These are phyloP conservation scores for Russula ochroleuca DNA, from an alignment of 768 basidiomycete species.

Conservation along the genomic window DNA sequence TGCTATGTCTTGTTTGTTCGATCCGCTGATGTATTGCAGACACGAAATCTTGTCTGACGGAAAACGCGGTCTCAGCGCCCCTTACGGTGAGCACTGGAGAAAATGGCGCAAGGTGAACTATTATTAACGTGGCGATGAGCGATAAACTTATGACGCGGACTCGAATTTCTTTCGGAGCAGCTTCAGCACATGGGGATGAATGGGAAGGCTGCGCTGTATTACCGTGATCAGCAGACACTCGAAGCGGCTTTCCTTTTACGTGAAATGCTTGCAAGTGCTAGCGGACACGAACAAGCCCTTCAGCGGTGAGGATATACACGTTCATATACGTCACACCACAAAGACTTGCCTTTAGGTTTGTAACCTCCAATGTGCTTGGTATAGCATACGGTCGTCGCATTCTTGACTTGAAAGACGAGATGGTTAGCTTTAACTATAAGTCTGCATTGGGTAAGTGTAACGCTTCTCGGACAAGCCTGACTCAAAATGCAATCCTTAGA, in stretches of 20 bases:
- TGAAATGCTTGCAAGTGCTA: constrained; percentile 8
- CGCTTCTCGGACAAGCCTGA: no score
- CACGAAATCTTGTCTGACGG: constrained; percentile 24
- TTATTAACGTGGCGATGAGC: neutral
- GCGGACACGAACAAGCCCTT: neutral
- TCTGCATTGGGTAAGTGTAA: neutral
- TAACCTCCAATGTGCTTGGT: constrained; percentile 6
- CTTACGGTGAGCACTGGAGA: constrained; percentile 15
- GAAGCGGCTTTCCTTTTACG: constrained; percentile 14
- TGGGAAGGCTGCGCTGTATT: constrained; percentile 5
- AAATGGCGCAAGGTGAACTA: constrained; percentile 20
- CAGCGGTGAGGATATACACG: constrained; percentile 9
- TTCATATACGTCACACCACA: neutral
- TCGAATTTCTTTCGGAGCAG: neutral
- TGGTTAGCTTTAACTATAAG: constrained; percentile 7
- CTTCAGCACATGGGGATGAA: constrained; percentile 22
- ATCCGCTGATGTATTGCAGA: neutral
- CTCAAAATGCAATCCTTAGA: neutral
- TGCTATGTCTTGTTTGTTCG: neutral
- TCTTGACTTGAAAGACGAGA: constrained; percentile 10
- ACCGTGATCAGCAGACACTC: constrained; percentile 13
- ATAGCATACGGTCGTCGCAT: constrained; percentile 18
- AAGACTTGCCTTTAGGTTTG: constrained; percentile 10
- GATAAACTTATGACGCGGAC: neutral
- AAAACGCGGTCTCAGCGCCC: constrained; percentile 15